Base-by-base conservation (phyloP, 306 rosid species). In the Coriaria nepalensis region DNA sequence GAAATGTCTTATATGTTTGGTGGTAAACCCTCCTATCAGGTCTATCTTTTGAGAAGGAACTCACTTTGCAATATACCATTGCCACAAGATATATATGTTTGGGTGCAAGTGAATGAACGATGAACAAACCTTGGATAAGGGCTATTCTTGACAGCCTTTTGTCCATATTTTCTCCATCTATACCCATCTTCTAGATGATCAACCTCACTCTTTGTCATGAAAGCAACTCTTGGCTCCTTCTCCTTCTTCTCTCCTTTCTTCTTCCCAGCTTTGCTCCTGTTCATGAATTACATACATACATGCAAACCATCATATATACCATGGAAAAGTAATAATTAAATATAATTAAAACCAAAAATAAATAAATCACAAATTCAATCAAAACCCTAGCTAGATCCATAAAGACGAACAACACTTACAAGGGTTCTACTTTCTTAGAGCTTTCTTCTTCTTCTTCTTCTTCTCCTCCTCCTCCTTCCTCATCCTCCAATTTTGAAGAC, bases 181-280 rank as follows among this genome's bases (percentile, higher is more conserved):
- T 84, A 84, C 10, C 94, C 94, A 60, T 84, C 94, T 78, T 84
- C 94, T 7, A 84, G 77, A 37, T 84, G 94, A 71, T 84, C 94
- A 54, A 84, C 92, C 70, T 84, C 94, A 64, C 94, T 84, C 76
- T 80, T 84, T 6, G 94, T 84, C 81, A 80, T 75, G 79, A 84
- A 84, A 0, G 94, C 81, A 73, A 84, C 80, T 47, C 92, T 64
- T 14, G 94, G 92, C 45, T 77, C 87, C 63, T 58, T 84, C 47
- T 78, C 60, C 58, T 70, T 80, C 57, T 80, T 80, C 73, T 79
- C 92, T 48, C 79, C 87, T 61, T 84, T 84, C 80, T 84, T 84
- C 72, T 80, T 78, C 4, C 59, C 79, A 59, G 47, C 61, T 50
- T 63, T 75, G 63, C 73, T 75, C 46, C 66, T 67, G 47, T 52